These are phyloP conservation scores for Selaginella tamariscina DNA, from an alignment of 75 land plant genomes.

Conservation along the genomic window DNA sequence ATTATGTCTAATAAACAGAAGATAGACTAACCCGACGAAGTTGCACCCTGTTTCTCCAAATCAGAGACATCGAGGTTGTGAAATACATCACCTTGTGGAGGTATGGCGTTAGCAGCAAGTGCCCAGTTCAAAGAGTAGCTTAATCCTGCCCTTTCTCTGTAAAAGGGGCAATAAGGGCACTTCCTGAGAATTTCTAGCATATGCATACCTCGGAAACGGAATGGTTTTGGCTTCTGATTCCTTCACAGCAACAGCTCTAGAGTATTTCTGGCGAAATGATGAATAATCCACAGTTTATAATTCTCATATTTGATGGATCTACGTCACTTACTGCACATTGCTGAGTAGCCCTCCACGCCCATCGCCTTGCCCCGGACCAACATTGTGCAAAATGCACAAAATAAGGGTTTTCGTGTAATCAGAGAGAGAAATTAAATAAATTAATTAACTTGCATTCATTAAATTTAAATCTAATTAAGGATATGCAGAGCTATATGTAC, in stretches of 20 bases:
- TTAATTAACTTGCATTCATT: too few species aligned
- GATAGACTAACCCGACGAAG: slow-evolving; percentile 23
- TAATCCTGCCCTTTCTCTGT: slow-evolving; percentile 45
- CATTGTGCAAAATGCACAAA: too few species aligned
- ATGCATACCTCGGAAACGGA: neutral
- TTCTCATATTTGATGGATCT: too few species aligned
- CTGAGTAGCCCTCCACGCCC: too few species aligned
- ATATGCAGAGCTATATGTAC: too few species aligned
- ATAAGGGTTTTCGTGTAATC: too few species aligned
- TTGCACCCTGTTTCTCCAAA: slow-evolving; percentile 42
- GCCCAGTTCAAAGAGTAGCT: slow-evolving; percentile 56
- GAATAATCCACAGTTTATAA: too few species aligned
- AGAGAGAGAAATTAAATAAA: too few species aligned
- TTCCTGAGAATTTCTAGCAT: neutral
- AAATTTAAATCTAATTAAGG: too few species aligned
- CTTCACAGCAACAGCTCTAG: neutral
- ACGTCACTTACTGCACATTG: too few species aligned
- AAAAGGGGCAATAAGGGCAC: neutral
- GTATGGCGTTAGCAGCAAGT: slow-evolving; percentile 43
- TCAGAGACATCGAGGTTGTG: slow-evolving; percentile 40
- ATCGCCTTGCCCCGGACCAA: too few species aligned
- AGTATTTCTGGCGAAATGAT: too few species aligned
- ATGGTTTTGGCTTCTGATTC: neutral
- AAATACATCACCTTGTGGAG: slow-evolving; percentile 45
- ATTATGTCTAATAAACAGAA: neutral